phyloP scores from a whole-genome alignment of 345 rosid species.

The Camelina sativa region DNA sequence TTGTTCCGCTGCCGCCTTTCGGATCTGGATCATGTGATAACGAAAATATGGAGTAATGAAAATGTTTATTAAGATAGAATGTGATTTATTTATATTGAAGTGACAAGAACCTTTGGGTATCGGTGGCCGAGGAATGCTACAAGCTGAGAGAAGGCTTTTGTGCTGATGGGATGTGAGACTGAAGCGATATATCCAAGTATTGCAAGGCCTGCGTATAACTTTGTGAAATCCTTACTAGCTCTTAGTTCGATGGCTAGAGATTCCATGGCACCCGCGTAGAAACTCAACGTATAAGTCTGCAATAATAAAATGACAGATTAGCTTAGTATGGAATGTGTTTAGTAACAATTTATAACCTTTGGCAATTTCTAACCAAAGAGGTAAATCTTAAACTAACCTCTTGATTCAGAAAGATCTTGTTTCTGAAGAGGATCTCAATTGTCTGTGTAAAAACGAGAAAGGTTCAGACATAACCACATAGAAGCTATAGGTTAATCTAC shows the following conservation, averaged over 20 bases:
- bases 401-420: constrained; percentile 61
- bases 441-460: constrained; percentile 58
- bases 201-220: constrained; percentile 71
- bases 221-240: constrained; percentile 74
- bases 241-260: constrained; percentile 72
- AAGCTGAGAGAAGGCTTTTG: constrained; percentile 68
- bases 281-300: constrained; percentile 60
- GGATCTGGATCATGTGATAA: constrained; percentile 57
- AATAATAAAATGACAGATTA: constrained; percentile 32
- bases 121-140: constrained; percentile 72
- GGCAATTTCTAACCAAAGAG: background rate
- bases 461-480: constrained; percentile 18
- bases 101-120: constrained; percentile 68
- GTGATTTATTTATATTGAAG: background rate
- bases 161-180: constrained; percentile 54
- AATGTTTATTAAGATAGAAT: no score
- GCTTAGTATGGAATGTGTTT: constrained; percentile 9
- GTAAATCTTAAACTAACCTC: constrained; percentile 61
- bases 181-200: constrained; percentile 82
- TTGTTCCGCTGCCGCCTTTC: constrained; percentile 78
- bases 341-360: background rate
- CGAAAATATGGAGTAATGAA: background rate
- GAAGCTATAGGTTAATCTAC: constrained; percentile 7
- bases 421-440: constrained; percentile 72
- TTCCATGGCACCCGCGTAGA: constrained; percentile 67